Percentiles rank a stretch among this genome's conserved stretches.
Conservation (phyloP, 495 filamentous ascomycete genomes). For the Annulohypoxylon maeteangense region DNA sequence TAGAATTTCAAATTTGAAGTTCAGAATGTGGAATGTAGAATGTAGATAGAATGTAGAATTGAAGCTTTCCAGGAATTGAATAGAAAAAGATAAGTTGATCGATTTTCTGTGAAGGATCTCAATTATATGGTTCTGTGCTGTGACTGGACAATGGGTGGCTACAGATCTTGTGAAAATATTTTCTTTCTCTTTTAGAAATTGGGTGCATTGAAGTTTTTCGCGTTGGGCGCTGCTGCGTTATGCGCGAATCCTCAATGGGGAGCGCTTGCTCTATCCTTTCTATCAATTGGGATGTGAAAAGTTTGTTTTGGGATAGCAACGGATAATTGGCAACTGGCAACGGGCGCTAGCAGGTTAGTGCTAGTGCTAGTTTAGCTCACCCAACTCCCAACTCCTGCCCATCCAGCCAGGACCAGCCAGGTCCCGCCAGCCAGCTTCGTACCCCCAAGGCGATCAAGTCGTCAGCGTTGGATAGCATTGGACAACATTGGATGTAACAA, state of each 20-base stretch:
- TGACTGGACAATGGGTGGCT: constrained; percentile 26
- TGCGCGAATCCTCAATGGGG: constrained; percentile 19
- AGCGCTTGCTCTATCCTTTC: constrained; percentile 25
- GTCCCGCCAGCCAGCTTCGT: not conserved
- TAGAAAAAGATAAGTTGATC: not conserved
- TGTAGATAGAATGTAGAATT: not conserved
- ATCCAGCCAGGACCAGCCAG: not conserved
- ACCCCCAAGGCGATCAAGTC: not conserved
- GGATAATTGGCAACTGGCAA: constrained; percentile 1
- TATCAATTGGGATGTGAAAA: constrained; percentile 8
- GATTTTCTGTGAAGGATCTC: not conserved
- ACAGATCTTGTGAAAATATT: constrained; percentile 18
- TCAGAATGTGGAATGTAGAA: too few species aligned
- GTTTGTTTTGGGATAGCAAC: not conserved
- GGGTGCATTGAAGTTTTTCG: constrained; percentile 39
- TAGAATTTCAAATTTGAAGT: not conserved
- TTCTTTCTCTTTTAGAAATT: constrained; percentile 13
- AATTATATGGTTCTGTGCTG: constrained; percentile 8
- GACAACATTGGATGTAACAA: not conserved
- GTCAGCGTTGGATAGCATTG: not conserved
- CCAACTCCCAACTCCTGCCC: not conserved
- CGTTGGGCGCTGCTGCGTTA: constrained; percentile 43
- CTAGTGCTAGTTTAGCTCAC: not conserved
- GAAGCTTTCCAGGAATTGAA: constrained; percentile 8
- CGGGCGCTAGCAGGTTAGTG: not conserved